These are phyloP conservation scores for Rubia peregrina DNA, from an alignment of 305 asterid species.

Conservation along the genomic window DNA sequence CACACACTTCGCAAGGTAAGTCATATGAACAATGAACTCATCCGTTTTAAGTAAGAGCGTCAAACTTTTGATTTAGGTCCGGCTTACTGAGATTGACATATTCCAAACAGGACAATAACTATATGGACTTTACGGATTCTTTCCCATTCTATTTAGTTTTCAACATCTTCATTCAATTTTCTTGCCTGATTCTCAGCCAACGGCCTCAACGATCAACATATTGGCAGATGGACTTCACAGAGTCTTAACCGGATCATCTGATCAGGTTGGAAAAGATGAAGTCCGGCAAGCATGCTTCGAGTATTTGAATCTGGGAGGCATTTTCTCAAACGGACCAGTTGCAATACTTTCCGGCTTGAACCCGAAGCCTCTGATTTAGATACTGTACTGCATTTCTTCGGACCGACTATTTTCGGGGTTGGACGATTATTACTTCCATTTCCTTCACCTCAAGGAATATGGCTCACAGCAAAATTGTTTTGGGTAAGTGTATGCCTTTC, in stretches of 20 bases:
- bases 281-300: conserved; percentile 70
- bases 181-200: conserved; percentile 42
- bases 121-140: too few species aligned
- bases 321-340: conserved; percentile 50
- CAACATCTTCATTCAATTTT: background rate
- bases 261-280: conserved; percentile 57
- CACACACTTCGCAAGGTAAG: conserved; percentile 64
- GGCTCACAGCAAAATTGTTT: conserved; percentile 52
- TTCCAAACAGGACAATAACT: background rate
- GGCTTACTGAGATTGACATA: background rate
- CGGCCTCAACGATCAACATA: conserved; percentile 71
- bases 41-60: background rate
- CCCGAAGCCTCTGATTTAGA: conserved; percentile 56
- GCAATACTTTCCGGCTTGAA: conserved; percentile 60
- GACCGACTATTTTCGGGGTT: conserved; percentile 53
- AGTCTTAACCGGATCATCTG: conserved; percentile 55
- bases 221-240: conserved; percentile 67
- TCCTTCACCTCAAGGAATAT: conserved; percentile 47
- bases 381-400: conserved; percentile 62
- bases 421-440: conserved; percentile 62
- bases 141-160: background rate
- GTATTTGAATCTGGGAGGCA: conserved; percentile 20
- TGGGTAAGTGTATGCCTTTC: conserved; percentile 30
- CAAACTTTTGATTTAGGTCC: background rate
- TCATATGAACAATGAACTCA: background rate